Evolutionary conservation across 2,329 filamentous ascomycete genomes (phyloP).

Genomic region (Fusarium sp.): DNA sequence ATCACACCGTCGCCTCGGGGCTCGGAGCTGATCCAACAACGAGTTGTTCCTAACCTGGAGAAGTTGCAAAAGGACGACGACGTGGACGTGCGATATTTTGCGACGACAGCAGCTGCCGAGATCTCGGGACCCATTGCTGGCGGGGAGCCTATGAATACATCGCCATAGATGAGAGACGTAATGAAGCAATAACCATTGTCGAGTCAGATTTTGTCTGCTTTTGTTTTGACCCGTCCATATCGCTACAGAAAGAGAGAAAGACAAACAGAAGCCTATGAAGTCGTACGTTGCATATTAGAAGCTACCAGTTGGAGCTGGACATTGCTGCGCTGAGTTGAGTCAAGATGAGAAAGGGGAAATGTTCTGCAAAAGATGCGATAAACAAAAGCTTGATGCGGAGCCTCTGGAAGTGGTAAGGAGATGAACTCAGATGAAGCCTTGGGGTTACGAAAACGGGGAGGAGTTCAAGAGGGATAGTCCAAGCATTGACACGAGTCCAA

Average conservation of each 20-base stretch:
- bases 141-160: constrained; percentile 72
- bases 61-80: constrained; percentile 98
- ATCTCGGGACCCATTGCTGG: constrained; percentile 57
- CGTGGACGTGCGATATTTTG: constrained; percentile 98
- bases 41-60: constrained; percentile 88
- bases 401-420: constrained; percentile 1
- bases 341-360: not conserved
- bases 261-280: constrained; percentile 26
- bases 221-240: constrained; percentile 34
- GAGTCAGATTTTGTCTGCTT: constrained; percentile 35
- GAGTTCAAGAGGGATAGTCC: constrained; percentile 12
- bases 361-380: constrained; percentile 15
- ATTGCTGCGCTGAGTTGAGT: constrained; percentile 6
- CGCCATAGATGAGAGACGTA: constrained; percentile 65
- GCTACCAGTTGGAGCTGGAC: constrained; percentile 13
- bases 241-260: constrained; percentile 19
- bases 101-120: constrained; percentile 81
- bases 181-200: constrained; percentile 64
- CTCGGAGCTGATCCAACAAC: constrained; percentile 83
- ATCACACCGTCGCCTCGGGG: constrained; percentile 74
- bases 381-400: constrained; percentile 8
- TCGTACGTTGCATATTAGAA: constrained; percentile 41
- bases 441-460: constrained; percentile 2
- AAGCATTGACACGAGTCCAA: constrained; percentile 29
- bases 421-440: not conserved